A percentile compares a stretch with the other conserved stretches of the same genome.
Conservation (phyloP, 2,329 filamentous ascomycete species). For the Sordariomycetes sp. region DNA sequence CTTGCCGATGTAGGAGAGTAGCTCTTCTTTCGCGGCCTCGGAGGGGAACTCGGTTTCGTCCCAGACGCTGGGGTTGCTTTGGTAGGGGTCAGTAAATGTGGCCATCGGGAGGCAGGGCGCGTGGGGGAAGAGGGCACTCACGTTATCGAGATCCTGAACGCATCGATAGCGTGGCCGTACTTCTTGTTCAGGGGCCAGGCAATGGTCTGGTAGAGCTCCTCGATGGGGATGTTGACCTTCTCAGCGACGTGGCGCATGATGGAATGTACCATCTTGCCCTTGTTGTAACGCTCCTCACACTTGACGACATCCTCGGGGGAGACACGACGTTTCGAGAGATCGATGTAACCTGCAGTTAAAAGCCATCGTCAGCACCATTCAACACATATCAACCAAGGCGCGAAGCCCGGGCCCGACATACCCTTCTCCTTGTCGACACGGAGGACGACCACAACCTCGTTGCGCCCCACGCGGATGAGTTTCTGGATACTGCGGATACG, state of each 20-base stretch:
- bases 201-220: constrained; percentile 86
- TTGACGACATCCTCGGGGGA: constrained; percentile 96
- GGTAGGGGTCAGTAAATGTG: background rate
- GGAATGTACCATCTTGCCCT: constrained; percentile 98
- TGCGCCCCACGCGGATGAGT: constrained; percentile 92
- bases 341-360: constrained; percentile 58
- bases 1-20: constrained; percentile 94
- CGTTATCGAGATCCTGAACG: constrained; percentile 99
- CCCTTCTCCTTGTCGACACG: constrained; percentile 99
- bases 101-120: background rate
- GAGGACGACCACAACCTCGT: constrained; percentile 96
- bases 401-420: constrained; percentile 19
- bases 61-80: constrained; percentile 88
- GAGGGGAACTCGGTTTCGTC: constrained; percentile 81
- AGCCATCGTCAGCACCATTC: background rate
- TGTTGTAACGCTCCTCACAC: constrained; percentile 99
- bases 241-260: constrained; percentile 98
- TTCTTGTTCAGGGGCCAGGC: constrained; percentile 97
- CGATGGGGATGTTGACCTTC: constrained; percentile 89
- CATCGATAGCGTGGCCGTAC: constrained; percentile 91
- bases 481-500: constrained; percentile 99
- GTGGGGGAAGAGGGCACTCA: constrained; percentile 31
- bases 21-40: constrained; percentile 73
- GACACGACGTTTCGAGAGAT: constrained; percentile 95
- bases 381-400: background rate